phyloP scores from a whole-genome alignment of 306 rosid genomes.

The Glycine tomentella region DNA sequence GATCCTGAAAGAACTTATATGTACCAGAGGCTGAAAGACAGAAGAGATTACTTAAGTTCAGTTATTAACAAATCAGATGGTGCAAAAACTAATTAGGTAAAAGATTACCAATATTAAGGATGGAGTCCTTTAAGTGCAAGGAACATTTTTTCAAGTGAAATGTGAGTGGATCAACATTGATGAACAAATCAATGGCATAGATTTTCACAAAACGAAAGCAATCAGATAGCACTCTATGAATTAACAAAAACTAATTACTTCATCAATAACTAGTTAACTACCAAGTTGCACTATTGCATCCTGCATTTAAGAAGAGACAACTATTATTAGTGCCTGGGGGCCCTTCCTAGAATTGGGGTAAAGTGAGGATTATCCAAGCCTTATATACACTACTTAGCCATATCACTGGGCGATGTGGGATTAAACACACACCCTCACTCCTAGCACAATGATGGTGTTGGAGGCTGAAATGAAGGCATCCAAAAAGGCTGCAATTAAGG shows the following conservation, averaged over 20 bases:
- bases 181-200: slow-evolving; percentile 26
- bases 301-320: neutral
- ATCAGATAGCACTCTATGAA: slow-evolving; percentile 25
- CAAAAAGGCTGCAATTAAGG: neutral
- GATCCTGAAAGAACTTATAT: slow-evolving; percentile 22
- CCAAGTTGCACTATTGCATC: slow-evolving; percentile 15
- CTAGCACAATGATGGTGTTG: neutral
- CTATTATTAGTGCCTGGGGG: neutral
- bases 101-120: neutral
- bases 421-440: neutral
- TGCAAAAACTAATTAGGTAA: neutral
- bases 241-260: neutral
- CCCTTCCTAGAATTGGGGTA: neutral
- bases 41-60: neutral
- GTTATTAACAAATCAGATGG: slow-evolving; percentile 7
- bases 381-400: too few relatives aligned
- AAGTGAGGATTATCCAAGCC: too few relatives aligned
- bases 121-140: slow-evolving; percentile 9
- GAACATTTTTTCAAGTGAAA: slow-evolving; percentile 16
- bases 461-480: neutral
- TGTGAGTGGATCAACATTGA: neutral
- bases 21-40: slow-evolving; percentile 33
- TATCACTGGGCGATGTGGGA: too few relatives aligned
- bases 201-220: slow-evolving; percentile 12
- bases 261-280: slow-evolving; percentile 21